Evolutionary conservation across 441 rosid genomes (phyloP).

Genomic region (Bocquillonia castaneifolia): DNA sequence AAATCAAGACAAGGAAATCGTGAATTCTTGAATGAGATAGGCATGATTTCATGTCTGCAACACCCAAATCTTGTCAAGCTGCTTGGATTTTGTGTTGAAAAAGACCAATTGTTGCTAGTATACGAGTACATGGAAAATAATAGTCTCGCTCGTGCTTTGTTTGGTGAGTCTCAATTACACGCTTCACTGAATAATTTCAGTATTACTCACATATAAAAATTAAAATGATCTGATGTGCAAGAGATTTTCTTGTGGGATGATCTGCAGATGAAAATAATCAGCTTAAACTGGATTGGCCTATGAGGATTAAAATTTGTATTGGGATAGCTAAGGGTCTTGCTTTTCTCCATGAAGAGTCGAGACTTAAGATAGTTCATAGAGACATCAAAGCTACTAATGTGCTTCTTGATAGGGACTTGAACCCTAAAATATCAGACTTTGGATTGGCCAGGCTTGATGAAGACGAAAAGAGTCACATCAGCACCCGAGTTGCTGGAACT

Average conservation of each 20-base stretch:
- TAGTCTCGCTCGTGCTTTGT: slow-evolving; percentile 47
- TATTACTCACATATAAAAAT: neutral
- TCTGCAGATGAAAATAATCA: slow-evolving; percentile 31
- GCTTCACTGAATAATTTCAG: too few species aligned
- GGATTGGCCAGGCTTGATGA: slow-evolving; percentile 77
- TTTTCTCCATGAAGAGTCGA: slow-evolving; percentile 74
- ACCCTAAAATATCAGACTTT: slow-evolving; percentile 75
- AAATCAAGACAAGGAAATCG: slow-evolving; percentile 77
- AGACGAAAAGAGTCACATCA: slow-evolving; percentile 78
- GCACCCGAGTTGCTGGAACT: slow-evolving; percentile 82
- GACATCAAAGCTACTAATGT: slow-evolving; percentile 84
- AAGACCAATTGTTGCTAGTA: slow-evolving; percentile 46
- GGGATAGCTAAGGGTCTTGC: slow-evolving; percentile 66
- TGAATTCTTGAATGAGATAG: slow-evolving; percentile 73
- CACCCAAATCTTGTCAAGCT: slow-evolving; percentile 55
- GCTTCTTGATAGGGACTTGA: slow-evolving; percentile 58
- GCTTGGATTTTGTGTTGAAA: slow-evolving; percentile 55
- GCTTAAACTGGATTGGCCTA: slow-evolving; percentile 67
- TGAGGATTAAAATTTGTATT: slow-evolving; percentile 53
- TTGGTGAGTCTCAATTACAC: slow-evolving; percentile 34
- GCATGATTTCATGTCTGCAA: slow-evolving; percentile 59
- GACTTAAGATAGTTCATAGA: slow-evolving; percentile 67
- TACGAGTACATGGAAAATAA: slow-evolving; percentile 63
- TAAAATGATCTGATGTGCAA: neutral
- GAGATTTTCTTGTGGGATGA: neutral